Evolutionary conservation across 2,329 filamentous ascomycete genomes (phyloP).

Genomic region (Dactylellina leptospora): DNA sequence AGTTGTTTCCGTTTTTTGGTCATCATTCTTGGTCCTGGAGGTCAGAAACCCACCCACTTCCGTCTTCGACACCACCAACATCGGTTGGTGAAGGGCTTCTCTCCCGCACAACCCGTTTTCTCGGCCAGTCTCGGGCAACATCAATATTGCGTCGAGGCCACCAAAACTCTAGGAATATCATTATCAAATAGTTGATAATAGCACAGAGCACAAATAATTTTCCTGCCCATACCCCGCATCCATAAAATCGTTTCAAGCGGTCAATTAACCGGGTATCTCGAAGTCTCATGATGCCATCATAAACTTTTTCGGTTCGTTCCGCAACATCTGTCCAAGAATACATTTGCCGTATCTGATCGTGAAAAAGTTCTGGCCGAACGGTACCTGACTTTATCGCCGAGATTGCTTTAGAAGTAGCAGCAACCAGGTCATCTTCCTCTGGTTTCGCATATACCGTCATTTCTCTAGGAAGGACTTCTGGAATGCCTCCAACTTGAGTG

Average conservation of each 20-base stretch:
- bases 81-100: constrained; percentile 41
- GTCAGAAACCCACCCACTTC: constrained; percentile 39
- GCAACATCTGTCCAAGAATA: constrained; percentile 99
- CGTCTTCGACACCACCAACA: constrained; percentile 16
- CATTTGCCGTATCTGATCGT: constrained; percentile 97
- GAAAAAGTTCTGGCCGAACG: constrained; percentile 90
- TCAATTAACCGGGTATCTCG: constrained; percentile 94
- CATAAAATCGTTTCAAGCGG: constrained; percentile 93
- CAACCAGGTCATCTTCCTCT: constrained; percentile 92
- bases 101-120: constrained; percentile 66
- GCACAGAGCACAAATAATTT: constrained; percentile 96
- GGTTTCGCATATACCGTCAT: constrained; percentile 99
- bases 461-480: constrained; percentile 90
- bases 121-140: constrained; percentile 88
- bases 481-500: constrained; percentile 94
- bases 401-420: constrained; percentile 88
- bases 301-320: constrained; percentile 90
- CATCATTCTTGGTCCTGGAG: constrained; percentile 42
- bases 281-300: constrained; percentile 87
- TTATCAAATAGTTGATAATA: constrained; percentile 91
- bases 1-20: background rate
- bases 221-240: constrained; percentile 97
- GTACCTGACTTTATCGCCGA: constrained; percentile 83
- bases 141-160: constrained; percentile 88
- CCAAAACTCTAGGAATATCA: constrained; percentile 84